These are phyloP conservation scores for Amphibolis antarctica DNA, from an alignment of 106 monocot genomes.

Conservation along the genomic window DNA sequence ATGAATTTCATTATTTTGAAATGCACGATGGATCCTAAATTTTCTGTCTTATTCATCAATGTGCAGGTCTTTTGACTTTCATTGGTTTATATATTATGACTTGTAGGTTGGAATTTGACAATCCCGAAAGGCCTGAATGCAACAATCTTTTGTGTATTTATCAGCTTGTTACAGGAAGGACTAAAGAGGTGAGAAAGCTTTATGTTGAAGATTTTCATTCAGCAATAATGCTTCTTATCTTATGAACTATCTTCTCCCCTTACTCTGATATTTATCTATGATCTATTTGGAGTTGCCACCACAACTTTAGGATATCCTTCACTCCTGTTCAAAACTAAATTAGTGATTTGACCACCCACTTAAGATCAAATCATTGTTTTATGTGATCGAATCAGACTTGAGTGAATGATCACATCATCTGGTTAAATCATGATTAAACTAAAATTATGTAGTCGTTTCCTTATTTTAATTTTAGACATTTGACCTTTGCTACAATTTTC, in stretches of 20 bases:
- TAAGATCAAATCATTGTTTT: no score
- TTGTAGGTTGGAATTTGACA: constrained; percentile 84
- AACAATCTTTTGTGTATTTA: constrained; percentile 87
- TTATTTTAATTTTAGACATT: no score
- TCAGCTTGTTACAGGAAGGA: constrained; percentile 69
- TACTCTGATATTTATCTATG: not conserved
- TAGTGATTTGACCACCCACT: no score
- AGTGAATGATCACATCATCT: no score
- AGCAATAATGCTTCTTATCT: not conserved
- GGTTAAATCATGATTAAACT: no score
- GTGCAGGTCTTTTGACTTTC: not conserved
- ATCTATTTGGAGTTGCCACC: not conserved
- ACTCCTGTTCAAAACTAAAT: no score
- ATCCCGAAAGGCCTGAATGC: constrained; percentile 95
- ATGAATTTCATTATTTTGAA: no score
- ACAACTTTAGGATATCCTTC: no score
- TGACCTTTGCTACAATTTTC: no score
- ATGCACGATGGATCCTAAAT: not conserved
- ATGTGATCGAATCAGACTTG: no score
- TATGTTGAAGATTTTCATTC: not conserved
- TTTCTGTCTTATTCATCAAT: not conserved
- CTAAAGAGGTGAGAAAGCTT: constrained; percentile 49
- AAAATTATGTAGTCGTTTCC: no score
- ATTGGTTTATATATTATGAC: not conserved
- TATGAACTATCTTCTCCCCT: not conserved